Base-by-base conservation (phyloP, 1,284 basidiomycete genomes). In the Vanrija sp. region DNA sequence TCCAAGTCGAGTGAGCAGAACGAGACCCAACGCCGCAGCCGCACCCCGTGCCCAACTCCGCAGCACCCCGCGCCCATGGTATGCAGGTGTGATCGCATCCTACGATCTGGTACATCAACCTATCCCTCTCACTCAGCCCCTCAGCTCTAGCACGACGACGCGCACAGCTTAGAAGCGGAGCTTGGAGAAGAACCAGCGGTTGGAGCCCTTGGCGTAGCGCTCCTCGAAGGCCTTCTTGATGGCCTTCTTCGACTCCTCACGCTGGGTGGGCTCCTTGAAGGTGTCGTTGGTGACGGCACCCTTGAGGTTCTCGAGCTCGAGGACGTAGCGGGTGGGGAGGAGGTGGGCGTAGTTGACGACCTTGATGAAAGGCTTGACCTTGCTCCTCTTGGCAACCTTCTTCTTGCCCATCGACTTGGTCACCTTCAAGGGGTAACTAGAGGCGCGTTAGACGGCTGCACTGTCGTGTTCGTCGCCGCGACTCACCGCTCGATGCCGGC, bases 281-380 rank as follows among this genome's bases (percentile, higher is more conserved):
- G 92, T 94, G 61, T 96, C 92, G 52, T 81, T 74, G 38, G 83
- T 78, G 56, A 94, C 85, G 50, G 83, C 78, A 58, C 88, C 88
- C 82, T 96, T 97, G 71, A 97, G 80, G 54, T 84, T 84, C 78
- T 97, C 93, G 69, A 97, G 81, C 77, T 97, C 93, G 69, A 97
- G 83, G 59, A 88, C 87, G 79, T 97, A 97, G 77, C 94, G 92
- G 64, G 93, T 97, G 51, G 93, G 93, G 86, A 96, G 94, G 60
- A 97, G 82, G 79, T 97, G 93, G 59, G 90, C 88, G 83, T 96
- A 96, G 85, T 97, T 97, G 78, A 96, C 78, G 60, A 94, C 92
- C 85, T 96, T 96, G 83, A 97, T 92, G 79, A 97, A 97, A 67
- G 93, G 93, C 84, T 97, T 97, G 77, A 97, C 86, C 80, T 92